phyloP scores from a whole-genome alignment of 2,329 filamentous ascomycete genomes.

The Botrytis cinerea region DNA sequence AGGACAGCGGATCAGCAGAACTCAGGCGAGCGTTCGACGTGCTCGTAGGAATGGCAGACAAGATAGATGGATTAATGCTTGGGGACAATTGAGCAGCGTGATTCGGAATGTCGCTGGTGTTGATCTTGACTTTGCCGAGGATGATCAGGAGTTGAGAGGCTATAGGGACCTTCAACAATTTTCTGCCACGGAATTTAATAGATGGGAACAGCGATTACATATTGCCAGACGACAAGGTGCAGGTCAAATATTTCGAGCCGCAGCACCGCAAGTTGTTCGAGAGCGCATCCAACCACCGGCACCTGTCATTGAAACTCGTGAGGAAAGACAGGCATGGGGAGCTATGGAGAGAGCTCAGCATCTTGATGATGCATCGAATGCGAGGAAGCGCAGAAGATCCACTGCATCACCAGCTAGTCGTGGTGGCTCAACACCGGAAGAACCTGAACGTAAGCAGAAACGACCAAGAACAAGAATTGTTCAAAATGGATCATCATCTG shows the following conservation, averaged over 20 bases:
- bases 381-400: conserved; percentile 75
- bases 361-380: conserved; percentile 51
- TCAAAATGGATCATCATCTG: conserved; percentile 51
- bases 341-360: conserved; percentile 84
- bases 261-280: conserved; percentile 62
- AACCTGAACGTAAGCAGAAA: conserved; percentile 83
- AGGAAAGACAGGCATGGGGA: conserved; percentile 86
- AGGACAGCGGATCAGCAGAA: conserved; percentile 47
- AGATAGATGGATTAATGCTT: conserved; percentile 87
- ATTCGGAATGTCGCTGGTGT: conserved; percentile 70
- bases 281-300: conserved; percentile 46
- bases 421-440: conserved; percentile 59
- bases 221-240: conserved; percentile 81
- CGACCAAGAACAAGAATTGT: conserved; percentile 77
- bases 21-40: conserved; percentile 58
- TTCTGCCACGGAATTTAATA: conserved; percentile 60
- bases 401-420: conserved; percentile 60
- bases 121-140: conserved; percentile 81
- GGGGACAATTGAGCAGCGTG: conserved; percentile 63
- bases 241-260: conserved; percentile 68
- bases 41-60: conserved; percentile 62
- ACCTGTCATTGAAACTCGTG: conserved; percentile 67
- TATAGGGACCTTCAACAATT: conserved; percentile 57
- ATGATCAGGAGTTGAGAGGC: conserved; percentile 57
- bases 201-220: conserved; percentile 81